phyloP scores from a whole-genome alignment of 2,329 filamentous ascomycete species.

The Pseudogymnoascus verrucosus region DNA sequence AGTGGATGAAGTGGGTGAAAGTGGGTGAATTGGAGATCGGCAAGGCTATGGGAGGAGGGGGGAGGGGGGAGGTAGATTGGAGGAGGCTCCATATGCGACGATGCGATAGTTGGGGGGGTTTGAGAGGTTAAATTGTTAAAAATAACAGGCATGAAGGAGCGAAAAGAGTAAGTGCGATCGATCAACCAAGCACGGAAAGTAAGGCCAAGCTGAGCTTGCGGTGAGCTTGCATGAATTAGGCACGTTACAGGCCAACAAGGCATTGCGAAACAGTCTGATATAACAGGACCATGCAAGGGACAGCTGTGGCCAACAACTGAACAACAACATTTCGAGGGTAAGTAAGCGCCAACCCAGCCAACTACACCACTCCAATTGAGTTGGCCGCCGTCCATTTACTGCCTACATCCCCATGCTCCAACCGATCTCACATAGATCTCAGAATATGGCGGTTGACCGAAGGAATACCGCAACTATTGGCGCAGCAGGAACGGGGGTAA shows the following conservation, averaged over 20 bases:
- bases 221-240: neutral
- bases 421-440: neutral
- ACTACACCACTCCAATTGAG: neutral
- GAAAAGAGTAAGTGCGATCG: neutral
- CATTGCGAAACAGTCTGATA: slow-evolving; percentile 2
- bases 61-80: neutral
- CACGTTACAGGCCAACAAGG: neutral
- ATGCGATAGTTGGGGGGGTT: neutral
- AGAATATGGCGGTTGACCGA: neutral
- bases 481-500: neutral
- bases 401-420: neutral
- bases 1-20: slow-evolving; percentile 3
- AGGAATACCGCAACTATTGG: neutral
- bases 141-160: neutral
- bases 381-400: neutral
- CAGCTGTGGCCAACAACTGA: neutral
- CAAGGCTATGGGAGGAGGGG: neutral
- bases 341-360: neutral
- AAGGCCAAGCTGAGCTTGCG: neutral
- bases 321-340: neutral
- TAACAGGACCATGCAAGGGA: neutral
- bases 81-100: neutral
- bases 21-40: slow-evolving; percentile 2
- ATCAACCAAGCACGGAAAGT: neutral
- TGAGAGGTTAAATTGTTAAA: slow-evolving; percentile 1